Conservation (phyloP, 495 filamentous ascomycete species). For the Hyaloscypha hepaticicola region DNA sequence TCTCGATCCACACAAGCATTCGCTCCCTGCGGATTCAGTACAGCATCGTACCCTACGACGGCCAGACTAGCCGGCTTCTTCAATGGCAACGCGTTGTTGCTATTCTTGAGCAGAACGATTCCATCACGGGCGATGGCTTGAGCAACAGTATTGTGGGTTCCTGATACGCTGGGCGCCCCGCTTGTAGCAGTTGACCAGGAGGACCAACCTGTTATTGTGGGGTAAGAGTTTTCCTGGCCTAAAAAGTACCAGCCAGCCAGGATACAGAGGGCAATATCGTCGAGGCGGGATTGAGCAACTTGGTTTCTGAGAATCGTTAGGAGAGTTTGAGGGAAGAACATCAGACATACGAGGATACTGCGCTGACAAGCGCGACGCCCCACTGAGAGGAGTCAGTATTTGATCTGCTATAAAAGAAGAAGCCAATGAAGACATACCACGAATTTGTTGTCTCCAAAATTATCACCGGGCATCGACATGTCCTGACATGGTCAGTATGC, state of each 20-base stretch:
- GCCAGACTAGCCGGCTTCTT: conserved; percentile 70
- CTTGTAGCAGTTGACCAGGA: conserved; percentile 73
- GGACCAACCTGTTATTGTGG: conserved; percentile 74
- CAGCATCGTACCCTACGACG: conserved; percentile 82
- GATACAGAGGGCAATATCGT: conserved; percentile 88
- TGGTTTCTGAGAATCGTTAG: conserved; percentile 70
- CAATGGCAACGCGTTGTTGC: conserved; percentile 69
- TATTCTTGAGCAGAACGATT: conserved; percentile 88
- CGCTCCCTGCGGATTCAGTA: conserved; percentile 70
- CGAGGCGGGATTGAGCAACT: conserved; percentile 80
- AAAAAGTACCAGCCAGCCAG: conserved; percentile 91
- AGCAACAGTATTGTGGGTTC: conserved; percentile 68
- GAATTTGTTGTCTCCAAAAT: conserved; percentile 49
- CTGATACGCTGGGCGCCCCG: conserved; percentile 77
- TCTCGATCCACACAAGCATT: conserved; percentile 81
- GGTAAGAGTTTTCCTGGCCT: conserved; percentile 42
- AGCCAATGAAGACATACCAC: neutral
- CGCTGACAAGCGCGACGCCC: conserved; percentile 55
- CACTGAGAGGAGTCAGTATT: conserved; percentile 50
- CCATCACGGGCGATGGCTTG: conserved; percentile 71
- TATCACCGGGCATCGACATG: conserved; percentile 57
- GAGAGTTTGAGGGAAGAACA: neutral
- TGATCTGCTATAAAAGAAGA: neutral
- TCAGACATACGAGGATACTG: conserved; percentile 35
- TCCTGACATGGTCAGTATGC: conserved; percentile 53